Percentiles rank a stretch among this genome's conserved stretches.
Conservation (phyloP, 2,329 filamentous ascomycete species). For the Xylaria hypoxylon region DNA sequence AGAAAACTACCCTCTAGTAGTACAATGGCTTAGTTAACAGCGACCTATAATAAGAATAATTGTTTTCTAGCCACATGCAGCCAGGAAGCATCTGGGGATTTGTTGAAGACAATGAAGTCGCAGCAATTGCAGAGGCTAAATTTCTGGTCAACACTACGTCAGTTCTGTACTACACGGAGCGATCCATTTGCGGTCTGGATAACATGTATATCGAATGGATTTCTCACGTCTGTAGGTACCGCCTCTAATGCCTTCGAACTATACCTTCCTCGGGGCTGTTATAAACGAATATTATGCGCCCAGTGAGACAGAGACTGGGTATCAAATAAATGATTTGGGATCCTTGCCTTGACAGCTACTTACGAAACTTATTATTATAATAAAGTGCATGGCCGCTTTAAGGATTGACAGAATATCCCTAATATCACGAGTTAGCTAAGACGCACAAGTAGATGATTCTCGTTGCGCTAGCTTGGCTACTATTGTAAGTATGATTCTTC, state of each 20-base stretch:
- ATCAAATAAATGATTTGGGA: not conserved
- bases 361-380: not conserved
- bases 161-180: not conserved
- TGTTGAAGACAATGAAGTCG: no score
- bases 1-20: no score
- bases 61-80: no score
- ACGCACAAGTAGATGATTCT: not conserved
- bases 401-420: not conserved
- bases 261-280: not conserved
- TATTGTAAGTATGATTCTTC: not conserved
- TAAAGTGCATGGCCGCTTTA: not conserved
- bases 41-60: no score
- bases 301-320: not conserved
- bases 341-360: not conserved
- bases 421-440: not conserved
- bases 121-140: no score
- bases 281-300: no score
- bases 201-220: not conserved
- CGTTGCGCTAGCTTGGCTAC: not conserved
- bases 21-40: no score
- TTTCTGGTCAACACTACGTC: not conserved
- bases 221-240: not conserved
- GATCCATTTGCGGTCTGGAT: not conserved
- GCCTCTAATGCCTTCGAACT: not conserved
- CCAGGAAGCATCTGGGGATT: not conserved